Evolutionary conservation across 352 stramenopile genomes (phyloP), one percentile per base, ranked within the genome.

Genomic region (Plasmopara muralis): DNA sequence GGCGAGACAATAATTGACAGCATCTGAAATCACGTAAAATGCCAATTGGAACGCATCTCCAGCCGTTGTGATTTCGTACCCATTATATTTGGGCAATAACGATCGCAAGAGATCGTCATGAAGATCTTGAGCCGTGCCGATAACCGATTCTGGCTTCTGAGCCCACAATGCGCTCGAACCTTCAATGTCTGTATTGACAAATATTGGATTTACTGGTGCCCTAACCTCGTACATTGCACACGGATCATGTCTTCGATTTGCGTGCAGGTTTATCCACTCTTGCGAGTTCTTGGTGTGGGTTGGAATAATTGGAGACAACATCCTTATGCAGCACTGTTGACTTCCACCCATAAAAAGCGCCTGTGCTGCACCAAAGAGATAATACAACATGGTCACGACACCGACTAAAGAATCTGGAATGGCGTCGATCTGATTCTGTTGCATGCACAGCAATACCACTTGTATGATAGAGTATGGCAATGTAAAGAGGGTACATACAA

Each of bases 141-240:
- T 86, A 5, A 86, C 60, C 14, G 68, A 43, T 39, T 79, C 62
- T 1, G 67, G 71, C 0, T 66, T 70, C n/a, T 70, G 63, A 0
- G 67, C 77, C 81, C 81, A 91, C 31, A 91, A 34, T 4, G 74
- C 74, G 54, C 78, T 91, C 5, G 76, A 87, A 6, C 70, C 72
- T 49, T 91, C 81, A 44, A 91, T 91, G 34, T 91, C 81, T 2
- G 81, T 91, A 33, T 75, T 77, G 25, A 91, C 78, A 41, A 91
- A 91, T 16, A 89, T 71, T 0, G 81, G 81, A 9, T 66, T 64
- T 25, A 50, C 64, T 16, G 70, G 72, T 0, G 74, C 61, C 0
- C 58, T 43, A 6, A 57, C 50, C 15, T 77, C 74, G 44, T 64
- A 69, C 30, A 33, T 64, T 15, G 61, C 46, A 31, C 61, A 71